These are phyloP conservation scores for Alnus glutinosa DNA, from an alignment of 306 rosid species.

Conservation along the genomic window DNA sequence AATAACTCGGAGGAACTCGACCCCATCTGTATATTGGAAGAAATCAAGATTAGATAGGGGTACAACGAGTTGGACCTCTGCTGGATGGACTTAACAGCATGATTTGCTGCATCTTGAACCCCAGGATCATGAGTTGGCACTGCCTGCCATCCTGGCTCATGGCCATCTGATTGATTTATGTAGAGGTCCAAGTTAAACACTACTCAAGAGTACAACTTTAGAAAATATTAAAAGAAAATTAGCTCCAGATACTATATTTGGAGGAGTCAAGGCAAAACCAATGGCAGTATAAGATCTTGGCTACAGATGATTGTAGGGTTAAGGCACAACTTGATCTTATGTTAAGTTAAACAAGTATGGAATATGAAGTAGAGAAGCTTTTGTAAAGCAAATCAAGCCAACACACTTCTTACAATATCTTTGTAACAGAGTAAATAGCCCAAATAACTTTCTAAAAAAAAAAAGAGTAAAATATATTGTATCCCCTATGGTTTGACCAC, in stretches of 20 bases:
- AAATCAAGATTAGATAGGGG: background rate
- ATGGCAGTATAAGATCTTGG: background rate
- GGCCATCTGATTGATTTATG: background rate
- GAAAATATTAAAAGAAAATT: background rate
- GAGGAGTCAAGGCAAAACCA: background rate
- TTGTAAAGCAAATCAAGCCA: background rate
- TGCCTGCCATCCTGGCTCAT: slow-evolving; percentile 33
- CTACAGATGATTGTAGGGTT: background rate
- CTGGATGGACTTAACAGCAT: slow-evolving; percentile 36
- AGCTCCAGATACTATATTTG: background rate
- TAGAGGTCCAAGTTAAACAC: background rate
- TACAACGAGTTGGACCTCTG: slow-evolving; percentile 33
- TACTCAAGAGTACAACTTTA: slow-evolving; percentile 18
- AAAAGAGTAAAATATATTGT: too few relatives aligned
- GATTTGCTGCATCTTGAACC: slow-evolving; percentile 51
- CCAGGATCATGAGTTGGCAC: slow-evolving; percentile 36
- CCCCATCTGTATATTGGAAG: too few relatives aligned
- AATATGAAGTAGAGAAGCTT: background rate
- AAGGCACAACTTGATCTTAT: background rate
- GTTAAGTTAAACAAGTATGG: background rate
- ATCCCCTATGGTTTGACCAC: too few relatives aligned
- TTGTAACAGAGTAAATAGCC: too few relatives aligned
- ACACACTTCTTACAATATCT: too few relatives aligned
- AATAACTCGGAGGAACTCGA: too few relatives aligned
- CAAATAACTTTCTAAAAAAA: too few relatives aligned